Percentiles rank a stretch among this genome's conserved stretches.
Conservation (phyloP, 2,329 filamentous ascomycete species). For the Colletotrichum tofieldiae region DNA sequence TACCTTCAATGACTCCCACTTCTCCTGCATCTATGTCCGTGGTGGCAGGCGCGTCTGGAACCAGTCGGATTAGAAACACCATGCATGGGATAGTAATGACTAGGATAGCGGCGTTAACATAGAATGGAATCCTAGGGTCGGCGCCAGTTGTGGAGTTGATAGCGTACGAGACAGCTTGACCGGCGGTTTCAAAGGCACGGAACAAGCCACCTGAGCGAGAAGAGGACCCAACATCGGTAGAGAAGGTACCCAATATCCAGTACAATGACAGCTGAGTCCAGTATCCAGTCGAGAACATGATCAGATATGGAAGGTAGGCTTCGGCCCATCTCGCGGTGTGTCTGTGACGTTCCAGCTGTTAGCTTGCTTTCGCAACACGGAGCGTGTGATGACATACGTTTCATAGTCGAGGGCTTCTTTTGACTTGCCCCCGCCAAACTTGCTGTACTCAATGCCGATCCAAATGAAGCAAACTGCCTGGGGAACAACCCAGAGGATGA, state of each 20-base stretch:
- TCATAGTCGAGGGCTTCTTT: constrained; percentile 21
- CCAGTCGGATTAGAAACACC: constrained; percentile 29
- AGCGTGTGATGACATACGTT: not conserved
- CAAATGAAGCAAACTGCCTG: constrained; percentile 32
- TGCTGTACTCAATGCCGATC: constrained; percentile 37
- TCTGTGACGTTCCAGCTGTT: not conserved
- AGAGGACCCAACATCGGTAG: constrained; percentile 52
- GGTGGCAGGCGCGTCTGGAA: constrained; percentile 23
- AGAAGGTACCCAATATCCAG: constrained; percentile 56
- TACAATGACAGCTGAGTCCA: constrained; percentile 48
- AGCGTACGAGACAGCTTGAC: constrained; percentile 51
- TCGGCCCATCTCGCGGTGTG: constrained; percentile 33
- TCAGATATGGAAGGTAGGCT: constrained; percentile 29
- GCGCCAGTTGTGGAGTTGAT: constrained; percentile 47
- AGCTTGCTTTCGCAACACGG: not conserved
- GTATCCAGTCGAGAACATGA: constrained; percentile 33
- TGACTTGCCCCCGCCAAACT: constrained; percentile 14
- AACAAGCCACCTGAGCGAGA: constrained; percentile 50
- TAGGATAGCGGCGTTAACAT: constrained; percentile 19
- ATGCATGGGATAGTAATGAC: constrained; percentile 22
- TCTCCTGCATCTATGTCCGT: constrained; percentile 33
- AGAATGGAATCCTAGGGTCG: constrained; percentile 17
- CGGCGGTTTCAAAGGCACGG: constrained; percentile 49
- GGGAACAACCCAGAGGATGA: constrained; percentile 22
- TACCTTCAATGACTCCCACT: not conserved